Evolutionary conservation across 805 yeast species (phyloP), one percentile per base, ranked within the genome.

Genomic region (Scheffersomyces lignosus): DNA sequence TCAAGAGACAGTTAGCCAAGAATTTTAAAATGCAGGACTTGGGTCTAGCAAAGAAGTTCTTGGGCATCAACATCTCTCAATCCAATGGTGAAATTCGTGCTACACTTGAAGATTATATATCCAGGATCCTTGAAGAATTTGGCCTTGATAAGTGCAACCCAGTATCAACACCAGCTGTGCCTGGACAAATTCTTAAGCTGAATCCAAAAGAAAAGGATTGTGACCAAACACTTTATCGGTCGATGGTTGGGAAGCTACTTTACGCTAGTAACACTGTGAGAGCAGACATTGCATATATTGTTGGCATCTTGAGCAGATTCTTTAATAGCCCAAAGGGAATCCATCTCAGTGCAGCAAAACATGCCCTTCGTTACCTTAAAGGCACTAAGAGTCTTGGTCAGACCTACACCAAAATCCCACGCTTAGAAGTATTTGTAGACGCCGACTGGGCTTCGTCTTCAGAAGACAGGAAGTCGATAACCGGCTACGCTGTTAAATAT

Each of bases 341-440:
- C 7, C 24, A 20, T 20, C 24, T 20, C 7, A 10, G 7, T 7
- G 24, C 24, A 20, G 24, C 24, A 7, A 20, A 20, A 10, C 24
- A 20, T 20, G 24, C 37, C 17, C 27, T 44, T 9, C 22, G 44
- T 17, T 47, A 45, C 23, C 13, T 43, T 10, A 36, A 43, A 37
- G 52, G 49, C 3, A 38, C 49, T 8, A 10, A 17, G 10, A 26
- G 24, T 20, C 16, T 14, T 13, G 29, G 27, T 33, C 35, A 27
- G 9, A 22, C 3, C 18, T 25, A 15, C 15, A 2, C 1, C 26
- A 15, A 10, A 6, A 4, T 8, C 7, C 22, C 3, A 13, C 7
- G 18, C 2, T 28, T 45, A 4, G 28, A 27, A 8, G 46, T 41
- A 5, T 44, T 32, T 20, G 28, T 36, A 4, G 50, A 43, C 38